A percentile compares a stretch with the other conserved stretches of the same genome.
Evolutionary conservation across 352 stramenopile species (phyloP).

Genomic region (Globisporangium heterothallicum): DNA sequence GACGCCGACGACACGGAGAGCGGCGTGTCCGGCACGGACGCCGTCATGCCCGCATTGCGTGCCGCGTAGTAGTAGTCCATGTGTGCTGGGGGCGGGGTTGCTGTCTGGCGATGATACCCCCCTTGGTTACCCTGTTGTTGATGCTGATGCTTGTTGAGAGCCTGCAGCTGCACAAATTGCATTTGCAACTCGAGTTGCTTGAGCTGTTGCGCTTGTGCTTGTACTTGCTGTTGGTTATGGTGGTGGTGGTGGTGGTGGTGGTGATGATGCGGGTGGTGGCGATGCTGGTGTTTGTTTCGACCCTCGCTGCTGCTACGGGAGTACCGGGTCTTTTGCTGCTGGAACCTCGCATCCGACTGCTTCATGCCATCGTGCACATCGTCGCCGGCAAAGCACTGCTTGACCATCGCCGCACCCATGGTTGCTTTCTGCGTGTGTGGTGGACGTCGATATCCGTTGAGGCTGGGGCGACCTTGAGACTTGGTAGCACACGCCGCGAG

Average conservation of each 20-base stretch:
- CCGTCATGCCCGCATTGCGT: too few species aligned
- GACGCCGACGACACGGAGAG: conserved; percentile 11
- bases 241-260: background rate
- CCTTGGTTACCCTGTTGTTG: too few species aligned
- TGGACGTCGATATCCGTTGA: background rate
- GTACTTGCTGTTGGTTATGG: conserved; percentile 3
- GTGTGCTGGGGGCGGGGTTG: too few species aligned
- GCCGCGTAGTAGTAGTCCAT: conserved; percentile 4
- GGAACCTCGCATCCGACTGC: too few species aligned
- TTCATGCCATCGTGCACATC: conserved; percentile 1
- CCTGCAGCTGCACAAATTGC: background rate
- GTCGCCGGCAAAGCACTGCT: conserved; percentile 24
- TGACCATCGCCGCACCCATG: conserved; percentile 35
- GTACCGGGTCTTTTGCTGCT: background rate
- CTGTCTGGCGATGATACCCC: too few species aligned
- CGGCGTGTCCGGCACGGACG: conserved; percentile 1
- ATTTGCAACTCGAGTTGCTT: conserved; percentile 1
- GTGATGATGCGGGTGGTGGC: background rate
- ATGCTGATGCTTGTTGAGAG: background rate
- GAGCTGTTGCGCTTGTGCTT: conserved; percentile 2
- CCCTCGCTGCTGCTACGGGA: background rate
- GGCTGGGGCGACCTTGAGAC: too few species aligned
- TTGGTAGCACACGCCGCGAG: conserved; percentile 1
- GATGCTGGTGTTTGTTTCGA: background rate
- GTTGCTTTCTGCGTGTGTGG: background rate